Evolutionary conservation across 164 flowering plant species (phyloP), one percentile per base, ranked within the genome.

Genomic region (Dillenia suffruticosa): DNA sequence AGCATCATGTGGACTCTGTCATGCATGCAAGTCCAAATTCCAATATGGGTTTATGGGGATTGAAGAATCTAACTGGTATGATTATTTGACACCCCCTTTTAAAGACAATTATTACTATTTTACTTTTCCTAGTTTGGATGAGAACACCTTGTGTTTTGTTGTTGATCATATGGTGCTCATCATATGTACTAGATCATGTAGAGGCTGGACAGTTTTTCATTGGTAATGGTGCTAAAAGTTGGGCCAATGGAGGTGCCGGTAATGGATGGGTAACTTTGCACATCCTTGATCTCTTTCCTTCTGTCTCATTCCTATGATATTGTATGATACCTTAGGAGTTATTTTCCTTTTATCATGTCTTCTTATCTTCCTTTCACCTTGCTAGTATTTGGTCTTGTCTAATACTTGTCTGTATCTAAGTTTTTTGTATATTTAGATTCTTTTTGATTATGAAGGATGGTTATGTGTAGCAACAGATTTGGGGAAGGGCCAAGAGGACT

Each of bases 201-300:
- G 58, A 54, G 58, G 63, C 52, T 59, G 72, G 74, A 52, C 71
- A 62, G 43, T 48, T 55, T 26, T 19, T 54, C 32, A 53, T 56
- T 47, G 58, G n/a, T 49, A 59, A 22, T 45, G 65, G 74, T 62
- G 32, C 58, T 51, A 49, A 24, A 14, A 19, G 54, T 71, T 51
- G 76, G 44, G 56, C 49, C 55, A 63, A 65, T 70, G 65, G 59
- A 44, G 48, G 57, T 66, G 67, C 54, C 14, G 51, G 51, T 63
- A 66, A 51, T 58, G 62, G 46, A 71, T 63, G 51, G 78, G 94
- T 88, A 75, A 70, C 77, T 48, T 66, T 59, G 47, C 9, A 51
- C 58, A 52, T 52, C 3, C 15, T 52, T 19, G 40, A 32, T 32
- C 40, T 32, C 7, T 32, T 32, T 32, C 40, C 7, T 5, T 32